A percentile compares a stretch with the other conserved stretches of the same genome.
phyloP scores from a whole-genome alignment of 106 monocot genomes.

The Hemerocallis citrina region DNA sequence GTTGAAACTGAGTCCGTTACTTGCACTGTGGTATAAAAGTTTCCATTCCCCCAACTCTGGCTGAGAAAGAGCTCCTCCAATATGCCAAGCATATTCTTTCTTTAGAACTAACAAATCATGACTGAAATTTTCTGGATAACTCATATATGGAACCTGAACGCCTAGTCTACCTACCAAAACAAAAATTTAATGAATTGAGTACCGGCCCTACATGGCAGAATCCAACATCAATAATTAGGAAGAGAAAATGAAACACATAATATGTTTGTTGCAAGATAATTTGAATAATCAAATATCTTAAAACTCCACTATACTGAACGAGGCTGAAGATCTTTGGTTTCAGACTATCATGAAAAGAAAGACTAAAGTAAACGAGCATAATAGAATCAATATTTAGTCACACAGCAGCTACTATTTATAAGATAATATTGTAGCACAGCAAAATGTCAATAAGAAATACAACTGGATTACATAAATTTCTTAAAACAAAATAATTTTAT shows the following conservation, averaged over 20 bases:
- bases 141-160: conserved; percentile 59
- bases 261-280: not conserved
- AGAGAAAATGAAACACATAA: not conserved
- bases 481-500: no score
- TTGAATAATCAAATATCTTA: not conserved
- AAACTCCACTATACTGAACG: no score
- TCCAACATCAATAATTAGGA: not conserved
- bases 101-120: conserved; percentile 42
- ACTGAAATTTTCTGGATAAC: conserved; percentile 40
- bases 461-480: no score
- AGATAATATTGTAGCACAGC: no score
- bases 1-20: conserved; percentile 87
- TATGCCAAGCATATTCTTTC: conserved; percentile 93
- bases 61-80: conserved; percentile 74
- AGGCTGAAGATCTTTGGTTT: no score
- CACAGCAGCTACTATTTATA: not conserved
- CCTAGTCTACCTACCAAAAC: conserved; percentile 60
- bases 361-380: no score
- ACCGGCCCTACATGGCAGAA: not conserved
- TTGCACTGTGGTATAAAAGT: conserved; percentile 81
- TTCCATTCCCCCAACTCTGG: conserved; percentile 72
- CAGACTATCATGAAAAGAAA: no score
- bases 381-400: not conserved
- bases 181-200: not conserved
- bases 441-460: no score